Conservation (phyloP, 305 asterid species). For the Fraxinus latifolia region DNA sequence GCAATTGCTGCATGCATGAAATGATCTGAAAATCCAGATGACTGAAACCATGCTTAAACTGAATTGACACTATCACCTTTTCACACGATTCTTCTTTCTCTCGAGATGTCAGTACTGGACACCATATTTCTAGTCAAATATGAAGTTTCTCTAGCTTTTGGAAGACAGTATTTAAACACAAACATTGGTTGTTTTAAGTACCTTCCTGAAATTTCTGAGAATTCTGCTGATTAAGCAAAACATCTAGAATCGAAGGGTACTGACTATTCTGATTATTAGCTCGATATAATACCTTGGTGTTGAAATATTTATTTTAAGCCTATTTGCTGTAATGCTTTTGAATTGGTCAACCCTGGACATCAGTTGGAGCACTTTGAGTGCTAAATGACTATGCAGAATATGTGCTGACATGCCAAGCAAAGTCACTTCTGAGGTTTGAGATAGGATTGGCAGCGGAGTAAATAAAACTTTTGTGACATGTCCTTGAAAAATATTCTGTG, state of each 20-base stretch:
- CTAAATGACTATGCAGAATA: neutral
- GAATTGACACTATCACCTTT: neutral
- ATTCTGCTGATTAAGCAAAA: neutral
- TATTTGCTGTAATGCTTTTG: neutral
- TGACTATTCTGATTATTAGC: neutral
- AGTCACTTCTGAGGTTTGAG: neutral
- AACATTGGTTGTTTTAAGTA: neutral
- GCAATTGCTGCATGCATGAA: neutral
- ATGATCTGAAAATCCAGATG: slow-evolving; percentile 1
- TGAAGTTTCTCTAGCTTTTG: neutral
- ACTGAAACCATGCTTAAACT: slow-evolving; percentile 4
- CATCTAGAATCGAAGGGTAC: neutral
- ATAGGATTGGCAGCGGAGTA: neutral
- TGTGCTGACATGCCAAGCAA: neutral
- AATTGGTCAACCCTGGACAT: neutral
- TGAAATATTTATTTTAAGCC: neutral
- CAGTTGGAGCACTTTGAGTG: neutral
- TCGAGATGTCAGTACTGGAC: neutral
- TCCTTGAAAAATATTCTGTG: neutral
- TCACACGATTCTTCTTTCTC: neutral
- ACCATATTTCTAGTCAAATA: neutral
- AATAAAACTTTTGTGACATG: neutral
- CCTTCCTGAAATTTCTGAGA: neutral
- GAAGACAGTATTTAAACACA: neutral
- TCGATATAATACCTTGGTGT: neutral